Base-by-base conservation (phyloP, 331 rosid genomes). In the Rosa hybrid region DNA sequence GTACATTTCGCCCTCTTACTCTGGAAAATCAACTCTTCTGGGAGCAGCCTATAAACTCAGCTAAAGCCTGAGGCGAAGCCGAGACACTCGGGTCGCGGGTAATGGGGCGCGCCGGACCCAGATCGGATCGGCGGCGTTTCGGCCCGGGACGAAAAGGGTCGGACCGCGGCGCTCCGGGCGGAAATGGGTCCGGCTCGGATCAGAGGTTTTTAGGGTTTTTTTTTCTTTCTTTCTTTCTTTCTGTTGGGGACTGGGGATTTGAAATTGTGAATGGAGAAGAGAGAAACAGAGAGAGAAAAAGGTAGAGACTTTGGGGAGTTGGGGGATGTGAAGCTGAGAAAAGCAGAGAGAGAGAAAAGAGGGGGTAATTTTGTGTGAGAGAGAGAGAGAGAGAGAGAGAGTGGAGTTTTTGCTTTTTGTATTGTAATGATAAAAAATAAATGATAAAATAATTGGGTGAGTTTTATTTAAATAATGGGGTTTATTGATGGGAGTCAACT, bases 1-100 rank as follows among this genome's bases (percentile, higher is more conserved):
- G 87, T 94, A 94, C 98, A 94, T 94, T 91, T 90, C 94, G 75
- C 59, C 88, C 82, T 65, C 77, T 21, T 21, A 16, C 53, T 39
- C 82, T 2, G 3, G 11, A 10, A 45, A 45, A 45, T 45, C 49
- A 45, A 45, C 49, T 45, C 49, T 45, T 10, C 49, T 1, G 12
- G 11, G 12, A 45, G 11, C 8, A 7, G 0, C 2, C 9, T 2
- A 0, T 7, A 45, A 10, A 45, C 49, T 45, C 49, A 9, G 49
- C 49, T 42, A 42, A 42, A 45, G 3, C 2, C 49, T 42, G 8
- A 34, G 11, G 12, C 2, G 2, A 45, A 45, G 49, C 49, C 49
- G 49, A 45, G 49, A 45, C 46, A 44, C 27, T 41, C 59, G 49
- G 80, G 72, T 64, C 46, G 21, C 30, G 30, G 49, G 71, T 63